Evolutionary conservation across 2,329 filamentous ascomycete species (phyloP).

Genomic region (Cladosporium sp.): DNA sequence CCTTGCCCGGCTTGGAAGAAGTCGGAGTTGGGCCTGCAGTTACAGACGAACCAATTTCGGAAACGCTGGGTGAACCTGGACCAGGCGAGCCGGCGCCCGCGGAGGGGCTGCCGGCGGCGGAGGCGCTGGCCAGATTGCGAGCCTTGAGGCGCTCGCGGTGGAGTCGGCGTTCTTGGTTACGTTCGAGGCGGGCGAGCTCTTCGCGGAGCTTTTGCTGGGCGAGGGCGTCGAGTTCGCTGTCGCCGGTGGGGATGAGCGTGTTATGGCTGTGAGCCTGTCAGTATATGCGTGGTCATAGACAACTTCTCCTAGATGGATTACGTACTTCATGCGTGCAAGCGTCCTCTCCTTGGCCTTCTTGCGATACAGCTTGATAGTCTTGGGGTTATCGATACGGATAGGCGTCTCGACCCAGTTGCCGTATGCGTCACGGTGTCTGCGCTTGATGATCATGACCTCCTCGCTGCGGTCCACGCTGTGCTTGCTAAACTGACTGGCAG

Average conservation of each 20-base stretch:
- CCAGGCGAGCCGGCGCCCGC: slow-evolving; percentile 38
- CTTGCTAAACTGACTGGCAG: slow-evolving; percentile 49
- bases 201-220: slow-evolving; percentile 56
- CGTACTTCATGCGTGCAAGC: slow-evolving; percentile 69
- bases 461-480: slow-evolving; percentile 50
- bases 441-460: slow-evolving; percentile 69
- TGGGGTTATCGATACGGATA: slow-evolving; percentile 54
- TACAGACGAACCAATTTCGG: background rate
- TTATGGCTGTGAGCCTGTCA: slow-evolving; percentile 47
- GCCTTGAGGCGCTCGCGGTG: slow-evolving; percentile 88
- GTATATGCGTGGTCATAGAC: slow-evolving; percentile 4
- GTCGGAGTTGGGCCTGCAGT: slow-evolving; percentile 27
- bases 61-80: slow-evolving; percentile 31
- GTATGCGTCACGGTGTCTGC: slow-evolving; percentile 60
- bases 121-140: slow-evolving; percentile 36
- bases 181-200: slow-evolving; percentile 78
- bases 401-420: slow-evolving; percentile 46
- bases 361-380: slow-evolving; percentile 85
- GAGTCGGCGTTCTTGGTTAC: slow-evolving; percentile 86
- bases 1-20: slow-evolving; percentile 31
- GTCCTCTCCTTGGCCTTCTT: slow-evolving; percentile 70
- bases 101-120: slow-evolving; percentile 44
- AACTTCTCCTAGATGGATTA: slow-evolving; percentile 24
- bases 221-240: slow-evolving; percentile 62
- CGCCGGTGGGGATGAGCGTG: slow-evolving; percentile 60